Evolutionary conservation across 2,329 filamentous ascomycete species (phyloP), one percentile per base, ranked within the genome.

Genomic region (Trichophaea hybrida): DNA sequence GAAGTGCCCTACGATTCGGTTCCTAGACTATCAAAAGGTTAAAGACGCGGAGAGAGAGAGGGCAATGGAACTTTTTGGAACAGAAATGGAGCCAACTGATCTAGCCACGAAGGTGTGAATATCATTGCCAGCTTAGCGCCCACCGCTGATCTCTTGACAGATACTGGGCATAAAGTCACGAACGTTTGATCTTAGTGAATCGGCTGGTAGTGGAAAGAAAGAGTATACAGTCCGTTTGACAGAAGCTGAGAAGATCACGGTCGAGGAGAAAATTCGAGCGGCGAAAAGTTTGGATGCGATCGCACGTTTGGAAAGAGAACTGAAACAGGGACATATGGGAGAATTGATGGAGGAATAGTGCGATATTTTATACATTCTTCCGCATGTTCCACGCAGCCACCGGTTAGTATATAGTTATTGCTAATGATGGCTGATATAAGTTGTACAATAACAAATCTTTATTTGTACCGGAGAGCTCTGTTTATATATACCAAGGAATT

Each of bases 231-330:
- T 91, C 68, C 87, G 90, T 74, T 76, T 95, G 67, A 96, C 90
- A 3, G 88, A 91, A 40, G 83, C 83, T 70, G 93, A 98, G 78
- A 86, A 85, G 76, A 85, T 85, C 77, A 80, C 82, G 65, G 80
- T 97, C 62, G 84, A 94, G 74, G 84, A 88, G 69, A 78, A 91
- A 74, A 94, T 98, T 72, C 83, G 83, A 73, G 88, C 87, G 69
- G 91, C 93, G 5, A 89, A 85, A 72, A 94, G 85, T 69, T 72
- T 98, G 69, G 85, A 89, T 67, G 93, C 97, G 75, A 94, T 98
- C 70, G 84, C 88, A 59, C 79, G 82, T 66, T 72, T 98, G 70
- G 93, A 98, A 76, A 94, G 91, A 76, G 88, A 93, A 73, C 74
- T 97, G 66, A 86, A 87, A 64, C 91, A 97, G 72, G 93, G 93